phyloP scores from a whole-genome alignment of 179 eudicot genomes.

The Drosera spatulata region DNA sequence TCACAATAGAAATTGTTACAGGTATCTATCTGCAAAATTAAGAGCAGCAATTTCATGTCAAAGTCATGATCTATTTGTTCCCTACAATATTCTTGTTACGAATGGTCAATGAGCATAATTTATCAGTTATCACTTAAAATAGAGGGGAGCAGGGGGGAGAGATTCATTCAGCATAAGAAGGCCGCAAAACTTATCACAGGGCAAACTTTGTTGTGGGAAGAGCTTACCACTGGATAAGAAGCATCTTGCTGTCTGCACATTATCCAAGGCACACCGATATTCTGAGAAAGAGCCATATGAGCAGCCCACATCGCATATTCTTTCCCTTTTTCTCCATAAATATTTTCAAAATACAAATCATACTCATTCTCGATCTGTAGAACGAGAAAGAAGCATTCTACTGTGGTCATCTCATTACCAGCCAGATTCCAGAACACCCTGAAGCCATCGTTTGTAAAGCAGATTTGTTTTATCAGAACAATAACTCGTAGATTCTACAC shows the following conservation, averaged over 20 bases:
- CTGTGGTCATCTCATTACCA: not conserved
- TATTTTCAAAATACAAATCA: constrained; percentile 61
- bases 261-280: constrained; percentile 94
- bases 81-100: no score
- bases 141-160: no score
- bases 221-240: constrained; percentile 85
- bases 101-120: no score
- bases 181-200: no score
- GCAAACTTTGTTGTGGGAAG: no score
- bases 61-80: not conserved
- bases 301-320: constrained; percentile 90
- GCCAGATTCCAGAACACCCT: not conserved
- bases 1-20: constrained; percentile 94
- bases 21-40: constrained; percentile 77
- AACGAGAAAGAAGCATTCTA: not conserved
- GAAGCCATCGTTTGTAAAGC: not conserved
- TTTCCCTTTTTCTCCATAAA: constrained; percentile 83
- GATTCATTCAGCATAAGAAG: no score
- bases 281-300: constrained; percentile 82
- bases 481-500: no score
- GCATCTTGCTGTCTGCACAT: constrained; percentile 95
- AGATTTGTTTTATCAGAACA: no score
- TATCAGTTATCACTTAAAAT: no score
- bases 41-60: constrained; percentile 2
- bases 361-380: constrained; percentile 93